A percentile compares a stretch with the other conserved stretches of the same genome.
These are phyloP conservation scores for Canavalia ensiformis DNA, from an alignment of 306 rosid species.

Conservation along the genomic window DNA sequence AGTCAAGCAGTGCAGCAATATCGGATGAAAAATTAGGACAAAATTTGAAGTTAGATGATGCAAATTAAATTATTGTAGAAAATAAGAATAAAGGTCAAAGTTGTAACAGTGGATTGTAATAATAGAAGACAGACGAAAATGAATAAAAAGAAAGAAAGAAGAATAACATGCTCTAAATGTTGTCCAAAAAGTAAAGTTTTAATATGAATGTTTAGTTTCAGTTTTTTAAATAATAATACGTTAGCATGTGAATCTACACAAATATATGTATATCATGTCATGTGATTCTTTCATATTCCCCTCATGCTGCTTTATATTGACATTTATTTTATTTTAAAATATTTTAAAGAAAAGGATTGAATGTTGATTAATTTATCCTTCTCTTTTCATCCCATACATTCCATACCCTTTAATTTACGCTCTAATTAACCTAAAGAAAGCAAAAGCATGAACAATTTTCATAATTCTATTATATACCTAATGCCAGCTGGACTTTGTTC, in stretches of 20 bases:
- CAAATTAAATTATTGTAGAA: neutral
- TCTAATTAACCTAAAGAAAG: neutral
- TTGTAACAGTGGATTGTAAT: neutral
- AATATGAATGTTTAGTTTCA: neutral
- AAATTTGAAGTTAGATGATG: neutral
- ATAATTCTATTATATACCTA: neutral
- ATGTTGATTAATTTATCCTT: neutral
- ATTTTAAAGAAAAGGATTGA: neutral
- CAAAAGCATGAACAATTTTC: neutral
- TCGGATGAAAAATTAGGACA: neutral
- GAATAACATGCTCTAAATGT: neutral
- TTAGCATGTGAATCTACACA: neutral
- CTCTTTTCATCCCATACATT: neutral
- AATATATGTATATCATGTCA: neutral
- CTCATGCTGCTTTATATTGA: neutral
- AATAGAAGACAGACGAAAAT: neutral
- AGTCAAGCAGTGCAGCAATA: neutral
- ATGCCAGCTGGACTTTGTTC: constrained; percentile 25
- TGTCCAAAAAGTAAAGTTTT: neutral
- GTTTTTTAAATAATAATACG: neutral
- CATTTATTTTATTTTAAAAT: neutral
- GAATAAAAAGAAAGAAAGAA: neutral
- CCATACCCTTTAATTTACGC: neutral
- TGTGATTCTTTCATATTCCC: neutral
- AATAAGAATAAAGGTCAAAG: neutral